phyloP scores from a whole-genome alignment of 148 eudicot genomes.

The Rhododendron simsii region DNA sequence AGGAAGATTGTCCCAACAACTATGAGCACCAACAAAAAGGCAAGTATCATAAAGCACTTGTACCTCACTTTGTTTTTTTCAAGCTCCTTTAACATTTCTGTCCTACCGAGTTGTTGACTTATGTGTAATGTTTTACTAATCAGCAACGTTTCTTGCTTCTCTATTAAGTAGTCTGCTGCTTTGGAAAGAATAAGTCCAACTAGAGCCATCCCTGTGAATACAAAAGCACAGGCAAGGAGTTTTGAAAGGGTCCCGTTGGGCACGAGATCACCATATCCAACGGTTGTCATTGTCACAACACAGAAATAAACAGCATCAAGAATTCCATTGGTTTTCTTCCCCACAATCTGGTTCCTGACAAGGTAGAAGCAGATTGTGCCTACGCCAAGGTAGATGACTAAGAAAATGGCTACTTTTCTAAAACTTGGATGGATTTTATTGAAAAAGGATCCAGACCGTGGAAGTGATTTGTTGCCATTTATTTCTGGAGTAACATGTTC shows the following conservation, averaged over 20 bases:
- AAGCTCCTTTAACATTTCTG: conserved; percentile 46
- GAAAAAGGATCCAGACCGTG: conserved; percentile 25
- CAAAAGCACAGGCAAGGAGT: conserved; percentile 84
- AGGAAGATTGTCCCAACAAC: conserved; percentile 55
- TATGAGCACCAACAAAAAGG: conserved; percentile 47
- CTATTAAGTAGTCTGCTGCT: conserved; percentile 80
- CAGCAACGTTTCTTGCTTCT: conserved; percentile 72
- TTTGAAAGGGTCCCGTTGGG: conserved; percentile 50
- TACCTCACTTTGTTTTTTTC: conserved; percentile 50
- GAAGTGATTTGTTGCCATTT: conserved; percentile 11
- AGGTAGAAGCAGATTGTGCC: conserved; percentile 61
- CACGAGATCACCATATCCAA: conserved; percentile 90
- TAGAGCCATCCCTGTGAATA: conserved; percentile 78
- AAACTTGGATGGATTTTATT: conserved; percentile 56
- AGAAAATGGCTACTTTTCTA: conserved; percentile 31
- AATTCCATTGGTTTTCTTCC: conserved; percentile 52
- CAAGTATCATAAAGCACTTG: conserved; percentile 42
- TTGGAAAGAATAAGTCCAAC: conserved; percentile 52
- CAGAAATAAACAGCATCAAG: conserved; percentile 86
- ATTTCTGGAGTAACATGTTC: conserved; percentile 33
- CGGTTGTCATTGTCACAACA: conserved; percentile 90
- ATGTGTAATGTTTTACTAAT: conserved; percentile 43
- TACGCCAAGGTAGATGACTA: conserved; percentile 42
- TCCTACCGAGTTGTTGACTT: conserved; percentile 30
- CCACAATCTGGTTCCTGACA: conserved; percentile 50